Percentiles rank a stretch among this genome's conserved stretches.
These are phyloP conservation scores for Pythium scleroteichum DNA, from an alignment of 352 stramenopile species.

Conservation along the genomic window DNA sequence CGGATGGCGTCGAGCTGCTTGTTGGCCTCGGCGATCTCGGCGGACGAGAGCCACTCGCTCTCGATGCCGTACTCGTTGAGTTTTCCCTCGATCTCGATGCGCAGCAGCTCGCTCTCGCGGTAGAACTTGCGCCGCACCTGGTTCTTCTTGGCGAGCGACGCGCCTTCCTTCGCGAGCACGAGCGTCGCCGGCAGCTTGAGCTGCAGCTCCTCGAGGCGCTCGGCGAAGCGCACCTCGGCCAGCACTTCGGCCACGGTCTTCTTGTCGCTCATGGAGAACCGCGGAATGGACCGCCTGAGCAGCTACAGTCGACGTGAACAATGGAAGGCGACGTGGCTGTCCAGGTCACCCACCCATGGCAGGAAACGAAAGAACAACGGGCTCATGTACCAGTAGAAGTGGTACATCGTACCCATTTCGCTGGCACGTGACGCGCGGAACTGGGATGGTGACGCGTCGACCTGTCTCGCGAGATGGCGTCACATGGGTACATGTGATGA, in stretches of 20 bases:
- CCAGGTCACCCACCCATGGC: not conserved
- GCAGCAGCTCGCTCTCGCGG: conserved; percentile 68
- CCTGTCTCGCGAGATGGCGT: conserved; percentile 17
- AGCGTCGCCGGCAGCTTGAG: conserved; percentile 47
- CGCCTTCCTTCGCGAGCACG: conserved; percentile 34
- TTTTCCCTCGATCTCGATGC: conserved; percentile 77
- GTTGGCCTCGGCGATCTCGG: conserved; percentile 52
- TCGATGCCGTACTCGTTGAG: conserved; percentile 71
- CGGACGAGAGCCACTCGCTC: conserved; percentile 46
- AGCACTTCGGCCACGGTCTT: conserved; percentile 57
- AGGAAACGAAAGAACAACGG: not conserved
- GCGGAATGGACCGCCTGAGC: too few relatives aligned
- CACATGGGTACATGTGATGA: conserved; percentile 29
- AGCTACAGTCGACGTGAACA: conserved; percentile 18
- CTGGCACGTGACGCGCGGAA: not conserved
- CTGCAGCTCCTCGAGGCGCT: conserved; percentile 58
- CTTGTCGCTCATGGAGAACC: conserved; percentile 22
- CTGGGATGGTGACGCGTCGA: conserved; percentile 6
- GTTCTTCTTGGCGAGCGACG: conserved; percentile 72
- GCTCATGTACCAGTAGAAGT: conserved; percentile 9
- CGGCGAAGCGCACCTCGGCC: conserved; percentile 50
- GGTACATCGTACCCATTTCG: conserved; percentile 24
- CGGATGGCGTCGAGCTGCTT: conserved; percentile 62
- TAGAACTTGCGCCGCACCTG: conserved; percentile 70
- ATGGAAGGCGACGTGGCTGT: conserved; percentile 8